These are phyloP conservation scores for Bruguiera gymnorhiza DNA, from an alignment of 345 rosid genomes.

Conservation along the genomic window DNA sequence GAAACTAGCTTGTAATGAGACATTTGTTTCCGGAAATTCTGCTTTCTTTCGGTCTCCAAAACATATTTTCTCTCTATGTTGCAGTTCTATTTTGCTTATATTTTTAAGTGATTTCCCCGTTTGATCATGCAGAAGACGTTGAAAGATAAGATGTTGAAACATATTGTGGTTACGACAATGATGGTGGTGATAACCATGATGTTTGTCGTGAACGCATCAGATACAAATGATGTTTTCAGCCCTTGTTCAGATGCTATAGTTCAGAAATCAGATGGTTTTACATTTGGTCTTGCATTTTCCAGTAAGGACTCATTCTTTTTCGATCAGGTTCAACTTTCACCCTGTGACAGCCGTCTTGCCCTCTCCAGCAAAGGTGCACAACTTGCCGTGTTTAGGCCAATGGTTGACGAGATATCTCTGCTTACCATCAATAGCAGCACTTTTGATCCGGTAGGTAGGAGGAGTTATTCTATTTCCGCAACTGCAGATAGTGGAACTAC, in stretches of 20 bases:
- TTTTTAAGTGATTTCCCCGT: background rate
- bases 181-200: conserved; percentile 13
- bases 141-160: background rate
- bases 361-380: conserved; percentile 45
- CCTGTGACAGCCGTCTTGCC: conserved; percentile 73
- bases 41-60: too few relatives aligned
- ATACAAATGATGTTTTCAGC: conserved; percentile 48
- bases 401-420: conserved; percentile 78
- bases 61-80: too few relatives aligned
- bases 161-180: background rate
- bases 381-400: conserved; percentile 74
- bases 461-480: background rate
- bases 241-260: conserved; percentile 70
- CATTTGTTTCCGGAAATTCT: background rate
- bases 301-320: conserved; percentile 56
- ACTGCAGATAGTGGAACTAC: background rate
- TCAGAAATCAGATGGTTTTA: conserved; percentile 71
- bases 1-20: too few relatives aligned
- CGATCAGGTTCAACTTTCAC: conserved; percentile 70
- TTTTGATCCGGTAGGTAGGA: conserved; percentile 49
- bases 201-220: conserved; percentile 39
- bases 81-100: too few relatives aligned
- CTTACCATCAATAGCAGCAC: conserved; percentile 56
- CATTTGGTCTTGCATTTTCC: conserved; percentile 71
- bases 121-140: conserved; percentile 18